Percentiles rank a stretch among this genome's conserved stretches.
Evolutionary conservation across 805 yeast genomes (phyloP).

Genomic region (Yamadazyma insecticola): DNA sequence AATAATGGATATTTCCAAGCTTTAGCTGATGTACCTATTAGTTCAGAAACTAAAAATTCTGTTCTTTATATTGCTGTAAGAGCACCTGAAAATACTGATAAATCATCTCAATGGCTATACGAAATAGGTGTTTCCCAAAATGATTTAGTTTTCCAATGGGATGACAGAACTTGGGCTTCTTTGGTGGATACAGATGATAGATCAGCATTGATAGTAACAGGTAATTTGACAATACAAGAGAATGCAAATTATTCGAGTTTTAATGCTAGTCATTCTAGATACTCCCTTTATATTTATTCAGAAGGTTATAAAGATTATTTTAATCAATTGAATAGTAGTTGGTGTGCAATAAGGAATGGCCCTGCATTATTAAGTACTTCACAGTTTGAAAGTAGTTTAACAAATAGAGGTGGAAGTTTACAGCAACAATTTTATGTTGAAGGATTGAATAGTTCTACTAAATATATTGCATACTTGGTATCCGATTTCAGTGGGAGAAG

Average conservation of each 20-base stretch:
- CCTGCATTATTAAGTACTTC: conserved; percentile 28
- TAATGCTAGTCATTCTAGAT: conserved; percentile 25
- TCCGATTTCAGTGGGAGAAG: conserved; percentile 38
- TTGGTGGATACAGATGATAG: conserved; percentile 68
- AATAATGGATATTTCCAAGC: conserved; percentile 37
- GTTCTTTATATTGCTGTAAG: conserved; percentile 34
- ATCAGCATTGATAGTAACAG: conserved; percentile 63
- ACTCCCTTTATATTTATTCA: conserved; percentile 46
- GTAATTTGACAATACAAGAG: conserved; percentile 32
- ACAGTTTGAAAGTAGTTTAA: conserved; percentile 28
- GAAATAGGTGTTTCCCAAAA: conserved; percentile 62
- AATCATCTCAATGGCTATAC: conserved; percentile 49
- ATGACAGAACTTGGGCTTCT: conserved; percentile 47
- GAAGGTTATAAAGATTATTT: conserved; percentile 32
- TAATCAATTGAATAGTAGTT: conserved; percentile 44
- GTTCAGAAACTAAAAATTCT: conserved; percentile 9
- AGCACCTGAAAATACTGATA: conserved; percentile 37
- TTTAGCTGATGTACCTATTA: conserved; percentile 28
- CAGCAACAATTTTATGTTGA: conserved; percentile 60
- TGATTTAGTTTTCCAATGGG: conserved; percentile 69
- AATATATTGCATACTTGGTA: conserved; percentile 62
- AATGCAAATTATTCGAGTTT: conserved; percentile 10
- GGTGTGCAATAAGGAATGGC: conserved; percentile 68
- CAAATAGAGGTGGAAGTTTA: conserved; percentile 43
- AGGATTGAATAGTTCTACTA: conserved; percentile 56